Evolutionary conservation across 805 yeast genomes (phyloP), one percentile per base, ranked within the genome.

Genomic region (Candida parachauliodes): DNA sequence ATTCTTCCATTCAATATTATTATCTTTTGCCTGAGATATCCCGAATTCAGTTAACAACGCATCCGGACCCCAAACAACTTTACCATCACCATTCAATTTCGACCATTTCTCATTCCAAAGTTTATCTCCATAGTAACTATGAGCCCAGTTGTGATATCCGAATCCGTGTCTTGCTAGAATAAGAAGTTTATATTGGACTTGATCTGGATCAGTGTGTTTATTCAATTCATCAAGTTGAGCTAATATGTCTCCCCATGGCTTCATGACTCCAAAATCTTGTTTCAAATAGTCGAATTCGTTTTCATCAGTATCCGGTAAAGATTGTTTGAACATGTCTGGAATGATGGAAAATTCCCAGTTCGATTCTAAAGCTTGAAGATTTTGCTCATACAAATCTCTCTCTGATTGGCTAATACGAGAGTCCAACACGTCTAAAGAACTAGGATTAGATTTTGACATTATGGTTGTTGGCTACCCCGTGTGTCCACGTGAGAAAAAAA

Each of bases 131-230:
- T 74, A 74, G 35, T 57, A 59, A 12, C 57, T 35, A 46, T 71
- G 70, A 19, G 74, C 76, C 39, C 60, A 50, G 47, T 75, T 75
- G 48, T 75, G 80, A 48, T 48, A 72, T 2, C 79, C 80, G 44
- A 75, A 76, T 4, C 79, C 79, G 43, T 75, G 80, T 36, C 80
- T 62, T 4, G 74, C 77, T 24, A 73, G 57, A 41, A 66, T 66
- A 27, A 75, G 52, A 8, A 75, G 47, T 50, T 74, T 75, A 53
- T 72, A 75, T 5, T 42, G 38, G n/a, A 48, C 62, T 37, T 60
- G 51, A 1, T 29, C 29, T 3, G 46, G 48, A 2, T 40, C 46
- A 5, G 41, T 46, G 23, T 62, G 48, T 6, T 41, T 28, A 42
- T 72, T 73, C 46, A 75, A 56, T n/a, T 51, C 44, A 4, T 53